phyloP scores from a whole-genome alignment of 2,329 filamentous ascomycete species.

The Colletotrichum higginsianum region DNA sequence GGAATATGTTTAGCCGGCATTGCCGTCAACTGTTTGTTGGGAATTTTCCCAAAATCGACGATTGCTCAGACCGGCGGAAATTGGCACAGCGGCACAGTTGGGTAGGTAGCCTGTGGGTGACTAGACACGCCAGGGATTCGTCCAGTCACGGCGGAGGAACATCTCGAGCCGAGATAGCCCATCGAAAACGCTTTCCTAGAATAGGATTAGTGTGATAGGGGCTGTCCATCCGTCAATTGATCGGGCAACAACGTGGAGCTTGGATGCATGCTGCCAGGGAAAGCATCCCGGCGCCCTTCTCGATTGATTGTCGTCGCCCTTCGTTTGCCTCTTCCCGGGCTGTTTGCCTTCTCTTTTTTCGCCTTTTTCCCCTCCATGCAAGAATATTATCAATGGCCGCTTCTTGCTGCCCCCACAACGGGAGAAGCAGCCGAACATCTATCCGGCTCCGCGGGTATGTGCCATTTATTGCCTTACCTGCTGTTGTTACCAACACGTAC shows the following conservation, averaged over 20 bases:
- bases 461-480: not conserved
- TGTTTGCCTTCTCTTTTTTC: not conserved
- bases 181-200: not conserved
- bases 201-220: slow-evolving; percentile 1
- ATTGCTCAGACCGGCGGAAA: slow-evolving; percentile 13
- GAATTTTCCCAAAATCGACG: slow-evolving; percentile 4
- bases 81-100: slow-evolving; percentile 31
- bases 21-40: not conserved
- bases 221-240: slow-evolving; percentile 1
- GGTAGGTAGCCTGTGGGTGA: not conserved
- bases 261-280: not conserved
- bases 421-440: not conserved
- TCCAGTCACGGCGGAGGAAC: slow-evolving; percentile 16
- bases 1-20: slow-evolving; percentile 12
- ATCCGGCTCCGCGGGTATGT: not conserved
- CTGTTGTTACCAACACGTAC: not conserved
- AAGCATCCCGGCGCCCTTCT: not conserved
- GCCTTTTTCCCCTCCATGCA: not conserved
- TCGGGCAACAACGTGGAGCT: slow-evolving; percentile 11
- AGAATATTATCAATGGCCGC: not conserved
- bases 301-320: not conserved
- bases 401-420: not conserved
- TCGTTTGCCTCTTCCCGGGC: not conserved
- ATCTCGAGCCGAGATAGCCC: slow-evolving; percentile 17
- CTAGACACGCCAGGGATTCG: slow-evolving; percentile 7